These are phyloP conservation scores for Leucocoprinus sp. DNA, from an alignment of 768 basidiomycete species.

Conservation along the genomic window DNA sequence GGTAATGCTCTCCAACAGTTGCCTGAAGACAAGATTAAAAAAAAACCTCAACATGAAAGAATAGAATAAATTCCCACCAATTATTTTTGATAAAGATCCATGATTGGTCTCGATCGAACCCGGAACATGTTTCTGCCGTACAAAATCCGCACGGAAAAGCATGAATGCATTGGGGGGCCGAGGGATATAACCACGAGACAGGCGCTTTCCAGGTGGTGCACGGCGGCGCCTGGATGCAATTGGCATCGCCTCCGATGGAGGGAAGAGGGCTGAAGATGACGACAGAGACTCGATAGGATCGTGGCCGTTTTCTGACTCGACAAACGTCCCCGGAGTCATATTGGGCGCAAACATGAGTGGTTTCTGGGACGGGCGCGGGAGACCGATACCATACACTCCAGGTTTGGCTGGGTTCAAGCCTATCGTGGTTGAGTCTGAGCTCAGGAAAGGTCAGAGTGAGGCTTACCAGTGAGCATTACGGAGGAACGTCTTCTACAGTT, in stretches of 20 bases:
- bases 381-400: constrained; percentile 19
- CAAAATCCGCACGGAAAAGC: constrained; percentile 78
- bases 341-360: constrained; percentile 24
- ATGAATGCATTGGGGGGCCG: constrained; percentile 84
- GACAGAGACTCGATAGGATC: constrained; percentile 9
- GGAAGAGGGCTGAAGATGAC: constrained; percentile 16
- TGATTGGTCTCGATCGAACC: constrained; percentile 74
- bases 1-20: constrained; percentile 71
- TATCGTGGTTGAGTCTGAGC: neutral
- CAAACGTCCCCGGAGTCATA: constrained; percentile 21
- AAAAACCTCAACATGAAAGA: neutral
- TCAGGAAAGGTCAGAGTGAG: neutral
- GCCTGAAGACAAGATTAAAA: constrained; percentile 29
- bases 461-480: constrained; percentile 6
- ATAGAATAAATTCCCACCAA: constrained; percentile 34
- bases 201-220: constrained; percentile 51
- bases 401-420: constrained; percentile 20
- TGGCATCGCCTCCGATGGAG: constrained; percentile 14
- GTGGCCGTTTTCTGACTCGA: constrained; percentile 14
- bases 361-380: constrained; percentile 12
- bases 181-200: constrained; percentile 59
- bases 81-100: constrained; percentile 65
- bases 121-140: constrained; percentile 71
- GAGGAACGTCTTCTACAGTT: constrained; percentile 10
- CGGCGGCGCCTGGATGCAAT: constrained; percentile 17